Evolutionary conservation across 164 flowering plant genomes (phyloP), one percentile per base, ranked within the genome.

Genomic region (Kingdonia uniflora): DNA sequence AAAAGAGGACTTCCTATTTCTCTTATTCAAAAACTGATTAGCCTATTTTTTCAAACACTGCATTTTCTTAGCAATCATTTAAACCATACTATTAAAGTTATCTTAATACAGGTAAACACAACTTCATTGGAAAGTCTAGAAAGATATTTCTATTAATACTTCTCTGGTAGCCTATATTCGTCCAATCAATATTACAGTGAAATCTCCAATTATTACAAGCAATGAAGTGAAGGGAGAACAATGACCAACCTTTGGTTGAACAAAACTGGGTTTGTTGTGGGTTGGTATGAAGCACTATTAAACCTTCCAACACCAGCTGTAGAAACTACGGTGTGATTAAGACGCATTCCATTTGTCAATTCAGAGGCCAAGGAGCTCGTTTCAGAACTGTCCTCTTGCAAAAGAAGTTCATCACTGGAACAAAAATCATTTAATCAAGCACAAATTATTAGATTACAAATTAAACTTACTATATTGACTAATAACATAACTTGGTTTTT

Each of bases 361-460:
- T 82, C 90, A 46, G 76, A 52, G 7, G 73, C 51, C 41, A 81
- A 16, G 56, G 67, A 57, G 53, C 69, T 71, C 48, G 52, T 61
- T 64, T 80, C 92, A 19, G 76, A 59, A 64, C 66, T 64, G 46
- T 83, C 96, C 35, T 89, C 99, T 78, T 94, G 78, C 69, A 94
- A 67, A 48, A 94, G 95, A 38, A 77, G 86, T 52, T 87, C 99
- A 62, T 94, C 99, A 48, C 99, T 94, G 80, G 13, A 64, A 39
- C n/a, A n/a, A 29, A 29, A 29, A 29, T 29, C 54, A 58, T 55
- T 13, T 42, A 25, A 21, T 14, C 51, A 49, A n/a, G 45, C 49
- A 14, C 45, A 49, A n/a, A n/a, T n/a, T n/a, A n/a, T n/a, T n/a
- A n/a, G n/a, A n/a, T n/a, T n/a, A n/a, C n/a, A n/a, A n/a, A n/a